phyloP scores from a whole-genome alignment of 83 land plant species.

The Diphasiastrum complanatum region DNA sequence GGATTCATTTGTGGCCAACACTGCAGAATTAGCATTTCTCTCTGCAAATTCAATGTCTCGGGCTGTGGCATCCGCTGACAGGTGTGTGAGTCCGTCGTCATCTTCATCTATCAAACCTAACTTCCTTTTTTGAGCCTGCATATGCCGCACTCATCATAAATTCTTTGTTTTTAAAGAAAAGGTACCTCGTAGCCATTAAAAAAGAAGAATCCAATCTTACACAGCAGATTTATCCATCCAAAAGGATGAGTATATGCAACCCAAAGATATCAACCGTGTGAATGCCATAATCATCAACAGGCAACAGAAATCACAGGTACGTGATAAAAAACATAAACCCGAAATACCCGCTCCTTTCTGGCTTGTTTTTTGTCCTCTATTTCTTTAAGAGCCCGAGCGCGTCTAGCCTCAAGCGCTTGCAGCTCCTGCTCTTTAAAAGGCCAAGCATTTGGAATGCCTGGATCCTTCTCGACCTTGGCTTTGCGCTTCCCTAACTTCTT shows the following conservation, averaged over 20 bases:
- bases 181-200: too few species aligned
- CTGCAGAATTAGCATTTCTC: constrained; percentile 1
- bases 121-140: constrained; percentile 68
- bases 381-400: constrained; percentile 75
- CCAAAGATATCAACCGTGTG: too few species aligned
- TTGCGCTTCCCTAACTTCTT: constrained; percentile 61
- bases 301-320: too few species aligned
- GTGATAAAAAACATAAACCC: neutral
- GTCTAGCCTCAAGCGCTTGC: constrained; percentile 68
- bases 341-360: constrained; percentile 69
- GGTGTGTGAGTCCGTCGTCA: constrained; percentile 24
- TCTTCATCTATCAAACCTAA: constrained; percentile 43
- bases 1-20: too few species aligned
- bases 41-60: constrained; percentile 24
- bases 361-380: constrained; percentile 74
- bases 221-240: too few species aligned
- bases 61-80: constrained; percentile 21
- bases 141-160: neutral
- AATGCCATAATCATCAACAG: too few species aligned
- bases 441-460: constrained; percentile 91
- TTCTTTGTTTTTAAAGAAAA: neutral
- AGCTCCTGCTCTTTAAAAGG: constrained; percentile 96
- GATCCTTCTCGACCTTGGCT: constrained; percentile 78
- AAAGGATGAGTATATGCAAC: too few species aligned
- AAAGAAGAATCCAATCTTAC: too few species aligned